A percentile compares a stretch with the other conserved stretches of the same genome.
phyloP scores from a whole-genome alignment of 371 early-diverging fungal species.

The Mortierella sp. region DNA sequence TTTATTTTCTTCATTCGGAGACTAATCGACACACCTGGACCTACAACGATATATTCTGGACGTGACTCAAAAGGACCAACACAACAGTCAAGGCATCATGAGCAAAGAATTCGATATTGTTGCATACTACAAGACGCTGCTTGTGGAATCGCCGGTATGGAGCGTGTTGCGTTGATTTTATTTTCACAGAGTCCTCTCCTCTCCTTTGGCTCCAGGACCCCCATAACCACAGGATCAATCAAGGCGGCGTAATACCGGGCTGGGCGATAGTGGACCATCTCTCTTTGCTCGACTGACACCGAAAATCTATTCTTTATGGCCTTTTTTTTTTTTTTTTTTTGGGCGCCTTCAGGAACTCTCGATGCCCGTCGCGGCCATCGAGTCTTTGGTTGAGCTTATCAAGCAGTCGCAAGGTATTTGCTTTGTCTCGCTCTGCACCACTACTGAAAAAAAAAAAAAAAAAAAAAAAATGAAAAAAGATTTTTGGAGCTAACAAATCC shows the following conservation, averaged over 20 bases:
- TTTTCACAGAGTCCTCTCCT: background rate
- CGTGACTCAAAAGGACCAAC: no score
- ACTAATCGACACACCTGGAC: no score
- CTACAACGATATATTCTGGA: no score
- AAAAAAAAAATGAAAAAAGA: background rate
- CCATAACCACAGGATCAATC: background rate
- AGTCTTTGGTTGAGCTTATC: constrained; percentile 81
- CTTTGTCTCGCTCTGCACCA: background rate
- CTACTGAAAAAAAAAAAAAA: background rate
- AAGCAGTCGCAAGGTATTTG: constrained; percentile 70
- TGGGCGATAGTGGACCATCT: background rate
- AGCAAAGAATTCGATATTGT: constrained; percentile 44
- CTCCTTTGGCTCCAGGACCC: no score
- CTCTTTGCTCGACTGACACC: background rate
- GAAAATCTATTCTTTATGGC: background rate
- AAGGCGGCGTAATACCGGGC: background rate
- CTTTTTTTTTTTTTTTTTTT: background rate
- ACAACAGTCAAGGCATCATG: constrained; percentile 8
- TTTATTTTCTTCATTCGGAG: no score
- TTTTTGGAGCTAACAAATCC: no score
- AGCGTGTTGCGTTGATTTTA: background rate
- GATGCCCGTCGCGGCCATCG: constrained; percentile 90
- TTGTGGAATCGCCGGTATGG: constrained; percentile 43
- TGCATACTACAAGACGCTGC: constrained; percentile 40
- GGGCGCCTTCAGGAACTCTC: constrained; percentile 70